Base-by-base conservation (phyloP, 345 rosid genomes). In the Rhodamnia argentea region DNA sequence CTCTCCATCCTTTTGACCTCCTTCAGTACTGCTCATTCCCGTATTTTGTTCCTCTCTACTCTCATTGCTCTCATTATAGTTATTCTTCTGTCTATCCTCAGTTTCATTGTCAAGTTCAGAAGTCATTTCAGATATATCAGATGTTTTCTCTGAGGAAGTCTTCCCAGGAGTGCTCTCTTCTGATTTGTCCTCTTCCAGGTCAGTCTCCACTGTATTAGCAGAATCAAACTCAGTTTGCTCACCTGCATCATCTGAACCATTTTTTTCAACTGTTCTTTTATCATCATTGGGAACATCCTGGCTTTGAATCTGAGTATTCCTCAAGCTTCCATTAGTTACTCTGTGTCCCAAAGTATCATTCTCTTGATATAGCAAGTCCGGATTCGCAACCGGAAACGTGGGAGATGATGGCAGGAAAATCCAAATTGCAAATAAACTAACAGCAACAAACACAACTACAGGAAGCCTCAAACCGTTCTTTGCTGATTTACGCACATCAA, bases 401-500 rank as follows among this genome's bases (percentile, higher is more conserved):
- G 81, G 40, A 70, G 95, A 92, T 18, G 98, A 93, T n/a, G 98
- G 92, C 91, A 95, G 93, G 87, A 95, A 90, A 94, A 92, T 94
- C 98, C 99, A 97, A 52, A 92, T 91, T 37, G 98, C 99, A 87
- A 95, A 93, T 86, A 97, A 90, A 90, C 93, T 92, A 16, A 96
- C 87, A 70, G 93, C 91, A 85, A 95, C 94, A 84, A 96, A 59
- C n/a, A 91, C 92, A 81, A 91, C 94, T 42, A 94, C 84, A 51
- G 92, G 90, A 86, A 94, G 91, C 23, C 95, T 92, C 24, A 94
- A 93, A 85, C 96, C 93, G 89, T 91, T 92, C 83, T 89, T 89
- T 4, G 97, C 87, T 52, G 95, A 90, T 85, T 92, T 94, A 90
- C 93, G 90, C 89, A 92, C 93, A 82, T 95, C 98, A 85, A 95